phyloP scores from a whole-genome alignment of 163 green algal species.

The Picocystis sp. region DNA sequence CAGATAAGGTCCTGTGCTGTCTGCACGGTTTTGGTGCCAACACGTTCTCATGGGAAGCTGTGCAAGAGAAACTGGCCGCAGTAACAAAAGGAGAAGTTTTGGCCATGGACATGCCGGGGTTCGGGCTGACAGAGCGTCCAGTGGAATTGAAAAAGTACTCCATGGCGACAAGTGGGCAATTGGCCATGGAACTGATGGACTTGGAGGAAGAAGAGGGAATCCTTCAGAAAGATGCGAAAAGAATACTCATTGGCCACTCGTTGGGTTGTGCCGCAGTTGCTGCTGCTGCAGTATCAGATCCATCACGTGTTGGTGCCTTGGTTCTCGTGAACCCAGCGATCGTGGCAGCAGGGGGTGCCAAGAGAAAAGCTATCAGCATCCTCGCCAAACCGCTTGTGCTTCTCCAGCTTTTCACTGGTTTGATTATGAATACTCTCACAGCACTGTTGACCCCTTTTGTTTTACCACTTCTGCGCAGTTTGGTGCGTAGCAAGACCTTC shows the following conservation, averaged over 20 bases:
- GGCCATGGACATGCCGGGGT: conserved; percentile 66
- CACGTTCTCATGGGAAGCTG: conserved; percentile 43
- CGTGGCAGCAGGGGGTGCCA: conserved; percentile 13
- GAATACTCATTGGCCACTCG: conserved; percentile 55
- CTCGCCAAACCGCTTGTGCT: neutral
- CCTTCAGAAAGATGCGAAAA: neutral
- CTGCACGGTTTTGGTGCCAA: conserved; percentile 79
- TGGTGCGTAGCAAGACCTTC: conserved; percentile 11
- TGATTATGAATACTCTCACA: conserved; percentile 11
- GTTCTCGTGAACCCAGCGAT: conserved; percentile 63
- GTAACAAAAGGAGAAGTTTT: conserved; percentile 37
- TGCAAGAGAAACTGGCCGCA: conserved; percentile 34
- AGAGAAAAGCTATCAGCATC: conserved; percentile 3
- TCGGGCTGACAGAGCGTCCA: conserved; percentile 53
- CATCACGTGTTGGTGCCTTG: conserved; percentile 29
- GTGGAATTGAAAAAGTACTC: conserved; percentile 14
- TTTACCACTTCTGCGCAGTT: neutral
- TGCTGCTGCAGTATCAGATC: conserved; percentile 28
- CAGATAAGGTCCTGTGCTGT: conserved; percentile 33
- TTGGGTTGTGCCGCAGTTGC: conserved; percentile 48
- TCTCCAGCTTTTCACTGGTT: conserved; percentile 11
- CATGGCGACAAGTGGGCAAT: conserved; percentile 44
- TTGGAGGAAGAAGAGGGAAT: conserved; percentile 26
- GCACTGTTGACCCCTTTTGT: conserved; percentile 24
- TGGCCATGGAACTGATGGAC: conserved; percentile 40